Evolutionary conservation across 1,139 yeast genomes (phyloP), one percentile per base, ranked within the genome.

Genomic region (Pichia sp.): DNA sequence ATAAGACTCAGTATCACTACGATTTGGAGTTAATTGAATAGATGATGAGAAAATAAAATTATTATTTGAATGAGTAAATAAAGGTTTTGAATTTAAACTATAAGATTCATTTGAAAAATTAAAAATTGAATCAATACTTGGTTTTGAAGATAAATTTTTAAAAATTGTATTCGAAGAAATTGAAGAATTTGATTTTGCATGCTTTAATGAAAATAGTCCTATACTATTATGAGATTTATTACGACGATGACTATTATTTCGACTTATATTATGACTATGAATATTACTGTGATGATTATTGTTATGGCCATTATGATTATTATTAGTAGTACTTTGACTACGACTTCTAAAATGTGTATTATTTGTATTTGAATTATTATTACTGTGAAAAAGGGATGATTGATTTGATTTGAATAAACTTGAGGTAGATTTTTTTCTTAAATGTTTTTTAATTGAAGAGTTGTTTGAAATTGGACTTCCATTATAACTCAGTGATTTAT

Each of bases 401-500:
- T 30, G 46, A 25, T 30, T 33, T 27, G 38, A 20, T 37, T 41
- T 44, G 8, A 44, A 30, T 10, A 44, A 4, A n/a, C 35, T 46
- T 6, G 45, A 37, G 11, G 48, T 40, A 2, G 51, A 45, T 36
- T 40, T 44, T 25, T 47, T 47, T 22, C 47, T 42, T 16, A 40
- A 23, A 26, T 47, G 51, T 28, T 42, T 47, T 20, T 47, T 47
- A 3, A 47, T 31, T 11, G 51, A 47, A 2, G 45, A 40, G 12
- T 45, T 45, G 33, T 44, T 44, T 16, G 51, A 45, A 3, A 42
- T 30, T 4, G 47, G 48, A n/a, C 35, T 38, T 1, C 47, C 49
- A 35, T 33, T 41, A 22, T 43, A 44, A 12, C 44, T 39, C 6
- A 47, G 31, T 4, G 44, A 39, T 36, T 47, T 47, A 25, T 47